These are phyloP conservation scores for Mucor velutinosus DNA, from an alignment of 371 early-diverging fungal species.

Conservation along the genomic window DNA sequence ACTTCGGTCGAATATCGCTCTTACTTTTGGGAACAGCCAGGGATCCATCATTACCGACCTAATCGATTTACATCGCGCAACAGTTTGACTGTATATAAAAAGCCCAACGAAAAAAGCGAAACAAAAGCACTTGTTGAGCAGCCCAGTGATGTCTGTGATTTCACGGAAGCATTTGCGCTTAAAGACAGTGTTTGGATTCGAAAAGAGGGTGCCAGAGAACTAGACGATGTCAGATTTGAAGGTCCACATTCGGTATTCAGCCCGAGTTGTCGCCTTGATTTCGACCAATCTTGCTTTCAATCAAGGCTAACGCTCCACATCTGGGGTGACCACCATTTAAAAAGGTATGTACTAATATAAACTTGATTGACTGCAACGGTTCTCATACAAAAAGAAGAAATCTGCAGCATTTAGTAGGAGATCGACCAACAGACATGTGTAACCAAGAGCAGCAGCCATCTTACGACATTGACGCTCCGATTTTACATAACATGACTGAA, in stretches of 20 bases:
- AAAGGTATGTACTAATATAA: constrained; percentile 15
- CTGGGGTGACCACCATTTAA: constrained; percentile 37
- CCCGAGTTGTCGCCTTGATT: neutral
- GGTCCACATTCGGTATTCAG: neutral
- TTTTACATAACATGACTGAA: constrained; percentile 6
- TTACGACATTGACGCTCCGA: neutral
- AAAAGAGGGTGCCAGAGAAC: neutral
- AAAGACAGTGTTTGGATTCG: constrained; percentile 2
- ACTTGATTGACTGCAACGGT: neutral
- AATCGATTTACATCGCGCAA: constrained; percentile 34
- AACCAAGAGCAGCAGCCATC: neutral
- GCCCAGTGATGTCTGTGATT: neutral
- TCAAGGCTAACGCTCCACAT: constrained; percentile 23
- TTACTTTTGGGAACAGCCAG: constrained; percentile 45
- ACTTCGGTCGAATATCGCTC: constrained; percentile 40
- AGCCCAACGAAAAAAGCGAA: neutral
- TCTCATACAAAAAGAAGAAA: neutral
- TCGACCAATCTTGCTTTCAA: constrained; percentile 10
- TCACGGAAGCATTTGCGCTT: neutral
- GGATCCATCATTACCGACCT: constrained; percentile 32
- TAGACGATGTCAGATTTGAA: neutral
- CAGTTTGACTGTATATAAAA: constrained; percentile 3
- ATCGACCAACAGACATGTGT: constrained; percentile 9
- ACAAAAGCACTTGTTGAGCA: neutral
- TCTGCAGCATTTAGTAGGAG: constrained; percentile 1